Evolutionary conservation across 176 grass and related monocot species (phyloP), one percentile per base, ranked within the genome.

Genomic region (Chrysopogon serrulatus): DNA sequence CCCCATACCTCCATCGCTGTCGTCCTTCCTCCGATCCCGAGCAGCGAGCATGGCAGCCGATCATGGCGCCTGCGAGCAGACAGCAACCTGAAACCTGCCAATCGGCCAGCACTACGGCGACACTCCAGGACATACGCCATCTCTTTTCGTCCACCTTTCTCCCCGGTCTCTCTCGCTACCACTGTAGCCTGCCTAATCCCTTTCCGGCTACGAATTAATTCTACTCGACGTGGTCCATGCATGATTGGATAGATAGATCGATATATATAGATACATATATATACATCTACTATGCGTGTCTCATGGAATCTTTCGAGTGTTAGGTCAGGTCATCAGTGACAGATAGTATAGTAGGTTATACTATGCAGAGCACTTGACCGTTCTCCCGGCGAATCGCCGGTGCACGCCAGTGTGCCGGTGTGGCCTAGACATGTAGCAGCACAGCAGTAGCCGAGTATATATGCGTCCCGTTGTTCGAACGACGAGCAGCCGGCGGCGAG

Each of bases 31-130:
- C n/a, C n/a, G n/a, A n/a, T n/a, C n/a, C n/a, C 13, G 12, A 47
- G 15, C 44, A 47, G 1, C 2, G 37, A 64, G 76, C 78, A 56
- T 61, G 31, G 51, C 44, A 45, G 39, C 8, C 74, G 79, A 68
- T 19, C 30, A 68, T 37, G 69, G 87, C 80, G 21, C 47, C 84
- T 73, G 61, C 1, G 47, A 47, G 67, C 84, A 90, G 79, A 90
- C 84, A 74, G 79, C 74, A 83, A 86, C 84, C 84, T 83, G 84
- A 83, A 82, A 86, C 61, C 83, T 82, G 73, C 83, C 73, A 34
- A 82, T 78, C 42, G 43, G 81, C 42, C 54, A 90, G 77, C 88
- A 77, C 72, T 79, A 78, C 18, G 66, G 73, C 84, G 73, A 90
- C 84, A 85, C 72, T 68, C 82, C 43, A 36, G 61, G 65, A 79